Conservation (phyloP, 257 asterid species). For the Nicotiana paniculata region DNA sequence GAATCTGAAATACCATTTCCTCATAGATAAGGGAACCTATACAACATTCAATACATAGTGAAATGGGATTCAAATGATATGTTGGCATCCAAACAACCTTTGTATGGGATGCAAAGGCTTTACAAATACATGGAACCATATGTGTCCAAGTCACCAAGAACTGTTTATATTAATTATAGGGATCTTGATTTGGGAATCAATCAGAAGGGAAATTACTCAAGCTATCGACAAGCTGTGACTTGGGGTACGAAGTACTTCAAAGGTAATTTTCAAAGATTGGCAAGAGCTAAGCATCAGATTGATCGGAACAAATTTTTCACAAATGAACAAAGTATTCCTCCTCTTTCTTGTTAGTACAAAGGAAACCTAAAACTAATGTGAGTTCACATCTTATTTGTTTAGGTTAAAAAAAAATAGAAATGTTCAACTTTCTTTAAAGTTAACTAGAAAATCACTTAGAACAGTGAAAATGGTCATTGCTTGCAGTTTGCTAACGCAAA, state of each 20-base stretch:
- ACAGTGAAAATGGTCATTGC: too few species aligned
- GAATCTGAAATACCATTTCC: constrained; percentile 22
- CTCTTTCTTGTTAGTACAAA: neutral
- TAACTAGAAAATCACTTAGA: too few species aligned
- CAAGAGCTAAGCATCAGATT: constrained; percentile 13
- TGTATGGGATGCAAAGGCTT: constrained; percentile 9
- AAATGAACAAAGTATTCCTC: constrained; percentile 26
- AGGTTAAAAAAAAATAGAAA: too few species aligned
- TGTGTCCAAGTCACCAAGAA: constrained; percentile 17
- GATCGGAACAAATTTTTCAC: constrained; percentile 24
- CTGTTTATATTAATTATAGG: constrained; percentile 23
- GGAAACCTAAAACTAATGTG: neutral
- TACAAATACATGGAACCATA: constrained; percentile 20
- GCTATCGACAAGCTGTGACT: constrained; percentile 13
- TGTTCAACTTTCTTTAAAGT: too few species aligned
- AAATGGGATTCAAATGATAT: constrained; percentile 13
- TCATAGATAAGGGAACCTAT: constrained; percentile 23
- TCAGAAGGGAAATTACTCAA: neutral
- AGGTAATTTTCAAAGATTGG: constrained; percentile 15
- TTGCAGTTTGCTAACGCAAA: neutral
- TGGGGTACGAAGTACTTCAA: constrained; percentile 24
- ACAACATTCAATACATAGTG: constrained; percentile 22
- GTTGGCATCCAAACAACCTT: neutral
- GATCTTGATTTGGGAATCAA: constrained; percentile 25
- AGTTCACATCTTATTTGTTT: neutral